A percentile compares a stretch with the other conserved stretches of the same genome.
These are phyloP conservation scores for Hygrophoropsis aurantiaca DNA, from an alignment of 768 basidiomycete species.

Conservation along the genomic window DNA sequence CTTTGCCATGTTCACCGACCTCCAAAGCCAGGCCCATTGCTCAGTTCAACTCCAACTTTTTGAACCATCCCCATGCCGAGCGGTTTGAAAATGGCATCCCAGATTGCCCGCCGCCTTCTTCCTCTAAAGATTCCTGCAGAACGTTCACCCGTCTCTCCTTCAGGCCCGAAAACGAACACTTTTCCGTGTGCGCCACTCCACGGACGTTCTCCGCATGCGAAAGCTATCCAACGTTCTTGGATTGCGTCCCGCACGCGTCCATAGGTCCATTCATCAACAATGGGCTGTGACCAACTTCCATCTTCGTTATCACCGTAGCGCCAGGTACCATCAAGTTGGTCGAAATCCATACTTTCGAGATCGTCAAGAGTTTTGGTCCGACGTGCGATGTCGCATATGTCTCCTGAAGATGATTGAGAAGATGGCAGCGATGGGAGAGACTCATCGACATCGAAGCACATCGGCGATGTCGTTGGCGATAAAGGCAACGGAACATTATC, in stretches of 20 bases:
- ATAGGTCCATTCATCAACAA: constrained; percentile 69
- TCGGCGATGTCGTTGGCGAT: constrained; percentile 29
- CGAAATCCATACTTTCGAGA: constrained; percentile 24
- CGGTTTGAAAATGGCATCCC: constrained; percentile 68
- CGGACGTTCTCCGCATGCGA: constrained; percentile 71
- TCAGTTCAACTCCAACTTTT: constrained; percentile 72
- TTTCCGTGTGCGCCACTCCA: constrained; percentile 60
- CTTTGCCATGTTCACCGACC: constrained; percentile 13
- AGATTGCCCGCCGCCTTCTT: constrained; percentile 54
- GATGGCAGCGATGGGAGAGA: constrained; percentile 27
- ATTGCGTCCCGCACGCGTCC: constrained; percentile 66
- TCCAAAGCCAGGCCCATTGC: constrained; percentile 56
- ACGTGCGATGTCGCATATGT: constrained; percentile 12
- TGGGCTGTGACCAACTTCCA: constrained; percentile 52
- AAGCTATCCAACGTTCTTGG: constrained; percentile 73
- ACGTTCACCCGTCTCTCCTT: constrained; percentile 79
- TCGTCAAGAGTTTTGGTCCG: constrained; percentile 22
- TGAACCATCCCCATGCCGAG: constrained; percentile 66
- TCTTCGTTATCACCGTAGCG: constrained; percentile 8
- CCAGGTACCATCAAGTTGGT: constrained; percentile 14
- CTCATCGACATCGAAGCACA: constrained; percentile 35
- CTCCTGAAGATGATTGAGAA: constrained; percentile 24
- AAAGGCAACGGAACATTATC: constrained; percentile 66
- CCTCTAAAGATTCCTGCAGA: constrained; percentile 64
- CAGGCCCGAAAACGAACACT: constrained; percentile 79